A percentile compares a stretch with the other conserved stretches of the same genome.
phyloP scores from a whole-genome alignment of 2,329 filamentous ascomycete species.

The Penicillium sclerotigenum region DNA sequence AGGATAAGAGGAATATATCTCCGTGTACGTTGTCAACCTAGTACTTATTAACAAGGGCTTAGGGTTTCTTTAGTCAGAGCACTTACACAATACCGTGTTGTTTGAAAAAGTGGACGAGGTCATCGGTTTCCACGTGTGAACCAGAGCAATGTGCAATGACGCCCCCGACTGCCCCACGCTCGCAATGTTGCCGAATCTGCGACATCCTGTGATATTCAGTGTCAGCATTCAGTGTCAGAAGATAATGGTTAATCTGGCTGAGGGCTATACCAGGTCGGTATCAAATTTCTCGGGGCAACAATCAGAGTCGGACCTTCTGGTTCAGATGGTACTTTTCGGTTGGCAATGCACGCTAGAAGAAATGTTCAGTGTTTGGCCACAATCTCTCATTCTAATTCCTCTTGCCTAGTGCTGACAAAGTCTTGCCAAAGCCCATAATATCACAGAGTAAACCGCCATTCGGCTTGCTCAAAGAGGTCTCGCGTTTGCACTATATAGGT shows the following conservation, averaged over 20 bases:
- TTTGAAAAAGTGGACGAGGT: not conserved
- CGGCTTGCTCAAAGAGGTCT: not conserved
- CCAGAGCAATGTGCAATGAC: not conserved
- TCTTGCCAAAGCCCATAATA: conserved; percentile 1
- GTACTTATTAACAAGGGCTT: fast-evolving
- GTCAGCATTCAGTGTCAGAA: too few species aligned
- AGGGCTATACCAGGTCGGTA: not conserved
- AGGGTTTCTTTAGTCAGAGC: not conserved
- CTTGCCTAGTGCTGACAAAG: not conserved
- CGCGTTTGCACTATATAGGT: not conserved
- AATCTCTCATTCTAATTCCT: too few species aligned
- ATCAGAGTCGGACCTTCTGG: not conserved
- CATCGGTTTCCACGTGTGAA: not conserved
- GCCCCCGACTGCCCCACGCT: fast-evolving
- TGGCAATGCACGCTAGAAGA: not conserved
- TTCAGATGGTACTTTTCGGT: not conserved
- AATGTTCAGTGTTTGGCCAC: not conserved
- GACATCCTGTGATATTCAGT: not conserved
- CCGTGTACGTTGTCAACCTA: not conserved
- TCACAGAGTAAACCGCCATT: not conserved
- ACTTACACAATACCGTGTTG: not conserved
- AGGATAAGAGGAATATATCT: not conserved
- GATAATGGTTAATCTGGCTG: too few species aligned
- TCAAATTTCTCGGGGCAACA: not conserved
- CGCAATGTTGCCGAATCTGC: not conserved